Evolutionary conservation across 495 filamentous ascomycete species (phyloP).

Genomic region (Tuber brumale): DNA sequence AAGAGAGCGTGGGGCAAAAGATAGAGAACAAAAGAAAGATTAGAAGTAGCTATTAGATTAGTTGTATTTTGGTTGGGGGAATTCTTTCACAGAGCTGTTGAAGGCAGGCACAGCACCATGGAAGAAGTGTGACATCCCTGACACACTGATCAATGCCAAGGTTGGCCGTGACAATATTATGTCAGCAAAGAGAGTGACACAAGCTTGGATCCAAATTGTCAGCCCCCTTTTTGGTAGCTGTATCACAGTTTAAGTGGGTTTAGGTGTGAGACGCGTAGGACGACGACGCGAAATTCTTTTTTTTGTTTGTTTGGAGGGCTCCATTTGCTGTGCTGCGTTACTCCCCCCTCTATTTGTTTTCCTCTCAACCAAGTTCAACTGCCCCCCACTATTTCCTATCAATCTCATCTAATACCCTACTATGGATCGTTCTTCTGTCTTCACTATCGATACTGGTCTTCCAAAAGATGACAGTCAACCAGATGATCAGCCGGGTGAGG

Average conservation of each 20-base stretch:
- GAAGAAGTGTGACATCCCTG: not conserved
- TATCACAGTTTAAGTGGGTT: not conserved
- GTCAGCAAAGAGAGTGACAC: not conserved
- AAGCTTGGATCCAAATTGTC: not conserved
- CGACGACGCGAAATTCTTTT: slow-evolving; percentile 11
- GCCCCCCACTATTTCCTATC: slow-evolving; percentile 28
- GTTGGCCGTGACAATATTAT: not conserved
- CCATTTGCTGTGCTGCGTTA: not conserved
- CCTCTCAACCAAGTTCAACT: slow-evolving; percentile 18
- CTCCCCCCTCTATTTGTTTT: slow-evolving; percentile 12
- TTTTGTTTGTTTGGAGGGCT: slow-evolving; percentile 12
- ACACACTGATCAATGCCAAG: not conserved
- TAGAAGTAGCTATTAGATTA: not conserved
- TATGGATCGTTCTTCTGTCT: slow-evolving; percentile 87
- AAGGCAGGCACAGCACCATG: not conserved
- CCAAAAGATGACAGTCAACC: slow-evolving; percentile 54
- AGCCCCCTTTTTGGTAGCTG: not conserved
- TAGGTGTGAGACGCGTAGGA: slow-evolving; percentile 1
- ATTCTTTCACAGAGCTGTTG: slow-evolving; percentile 8
- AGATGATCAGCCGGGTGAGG: slow-evolving; percentile 53
- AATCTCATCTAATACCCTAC: slow-evolving; percentile 10
- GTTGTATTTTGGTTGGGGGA: slow-evolving; percentile 14
- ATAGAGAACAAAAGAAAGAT: slow-evolving; percentile 4
- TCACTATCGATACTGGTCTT: slow-evolving; percentile 67
- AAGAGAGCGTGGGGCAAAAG: slow-evolving; percentile 6